Base-by-base conservation (phyloP, 2,329 filamentous ascomycete species). In the Ceratocystis lukuohia region DNA sequence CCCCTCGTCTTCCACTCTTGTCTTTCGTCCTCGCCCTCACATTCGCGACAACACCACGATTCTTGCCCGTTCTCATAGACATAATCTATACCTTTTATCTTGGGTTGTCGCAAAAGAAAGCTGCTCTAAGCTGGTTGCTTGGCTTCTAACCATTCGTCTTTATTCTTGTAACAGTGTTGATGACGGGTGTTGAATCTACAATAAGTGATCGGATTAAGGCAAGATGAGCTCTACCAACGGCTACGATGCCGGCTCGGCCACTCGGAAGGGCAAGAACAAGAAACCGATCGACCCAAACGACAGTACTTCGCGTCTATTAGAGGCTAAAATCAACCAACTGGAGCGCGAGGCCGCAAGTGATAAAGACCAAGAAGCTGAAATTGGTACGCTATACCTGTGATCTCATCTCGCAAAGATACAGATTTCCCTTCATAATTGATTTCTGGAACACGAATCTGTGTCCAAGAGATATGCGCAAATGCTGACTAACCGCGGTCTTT, bases 361-460 rank as follows among this genome's bases (percentile, higher is more conserved):
- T 75, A 96, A 95, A 76, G 93, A 96, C 71, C 91, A 96, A 77
- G 92, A 96, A 77, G 85, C 88, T 69, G 94, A 97, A 80, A 96
- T 99, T 74, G 91, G 91, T 96, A 79, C 74, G 86, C 28, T 22
- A 63, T 20, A 17, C 2, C 20, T 12, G 45, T 41, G 30, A 41
- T 33, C 25, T 22, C 15, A 12, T 25, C 12, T 57, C 15, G 4
- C 12, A 10, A 53, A 53, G 20, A 41, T 17, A 37, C 2, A 37
- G 22, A 17, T 30, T n/a, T 3, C 56, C 15, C 30, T 2, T 17
- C 28, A 59, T 37, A 28, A 7, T 37, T 37, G 56, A 7, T 37
- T n/a, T n/a, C n/a, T 7, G 7, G 28, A 50, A 5, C 30, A 45
- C 22, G 22, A 10, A 12, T 5, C 17, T 28, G 28, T 25, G 22